phyloP scores from a whole-genome alignment of 2,329 filamentous ascomycete genomes.

The Knoxdaviesia proteae region DNA sequence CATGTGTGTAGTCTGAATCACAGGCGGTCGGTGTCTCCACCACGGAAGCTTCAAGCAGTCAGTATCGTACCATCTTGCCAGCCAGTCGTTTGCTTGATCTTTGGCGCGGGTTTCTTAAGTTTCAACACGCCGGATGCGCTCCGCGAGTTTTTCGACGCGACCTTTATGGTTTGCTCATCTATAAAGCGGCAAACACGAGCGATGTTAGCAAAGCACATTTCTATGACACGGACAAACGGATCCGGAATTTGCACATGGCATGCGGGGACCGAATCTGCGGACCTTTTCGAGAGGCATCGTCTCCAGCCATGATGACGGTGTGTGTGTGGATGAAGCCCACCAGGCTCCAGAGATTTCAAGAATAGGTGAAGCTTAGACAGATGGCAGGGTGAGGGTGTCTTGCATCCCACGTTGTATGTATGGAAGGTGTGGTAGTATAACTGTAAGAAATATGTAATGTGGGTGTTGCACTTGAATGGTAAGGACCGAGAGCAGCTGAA shows the following conservation, averaged over 20 bases:
- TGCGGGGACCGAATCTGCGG: background rate
- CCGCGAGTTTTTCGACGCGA: slow-evolving; percentile 32
- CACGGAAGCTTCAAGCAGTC: background rate
- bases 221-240: background rate
- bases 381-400: no score
- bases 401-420: no score
- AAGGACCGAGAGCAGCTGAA: no score
- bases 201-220: background rate
- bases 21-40: background rate
- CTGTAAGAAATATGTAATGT: no score
- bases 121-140: slow-evolving; percentile 31
- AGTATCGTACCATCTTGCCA: slow-evolving; percentile 48
- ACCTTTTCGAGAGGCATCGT: slow-evolving; percentile 3
- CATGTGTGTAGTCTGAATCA: no score
- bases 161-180: slow-evolving; percentile 41
- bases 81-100: slow-evolving; percentile 29
- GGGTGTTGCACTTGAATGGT: no score
- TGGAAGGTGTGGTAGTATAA: no score
- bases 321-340: background rate
- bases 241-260: background rate
- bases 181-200: slow-evolving; percentile 4
- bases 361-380: background rate
- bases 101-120: slow-evolving; percentile 40
- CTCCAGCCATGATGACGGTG: background rate
- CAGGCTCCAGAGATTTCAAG: background rate